phyloP scores from a whole-genome alignment of 2,329 filamentous ascomycete genomes.

The Aspergillus puulaauensis region DNA sequence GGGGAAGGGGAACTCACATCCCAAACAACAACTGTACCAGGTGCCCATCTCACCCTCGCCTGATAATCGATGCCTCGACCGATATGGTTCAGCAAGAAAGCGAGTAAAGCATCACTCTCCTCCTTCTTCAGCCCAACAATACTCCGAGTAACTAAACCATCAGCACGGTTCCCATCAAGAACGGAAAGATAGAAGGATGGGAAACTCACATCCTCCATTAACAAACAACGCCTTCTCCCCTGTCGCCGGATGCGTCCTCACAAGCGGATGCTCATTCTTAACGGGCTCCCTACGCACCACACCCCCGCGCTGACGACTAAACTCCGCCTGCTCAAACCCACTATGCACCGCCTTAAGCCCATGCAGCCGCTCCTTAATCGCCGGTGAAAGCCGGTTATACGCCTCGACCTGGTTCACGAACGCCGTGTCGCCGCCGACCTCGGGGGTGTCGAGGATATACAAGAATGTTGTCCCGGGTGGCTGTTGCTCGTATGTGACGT shows the following conservation, averaged over 20 bases:
- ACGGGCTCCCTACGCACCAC: conserved; percentile 73
- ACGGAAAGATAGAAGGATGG: background rate
- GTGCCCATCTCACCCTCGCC: conserved; percentile 25
- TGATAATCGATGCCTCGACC: conserved; percentile 25
- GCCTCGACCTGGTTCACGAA: conserved; percentile 77
- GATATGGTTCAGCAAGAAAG: conserved; percentile 20
- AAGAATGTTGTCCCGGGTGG: conserved; percentile 88
- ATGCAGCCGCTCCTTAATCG: conserved; percentile 74
- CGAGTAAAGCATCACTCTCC: conserved; percentile 42
- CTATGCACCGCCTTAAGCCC: conserved; percentile 78
- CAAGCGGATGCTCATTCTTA: conserved; percentile 68
- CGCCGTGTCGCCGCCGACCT: conserved; percentile 76
- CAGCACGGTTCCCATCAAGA: too few relatives aligned
- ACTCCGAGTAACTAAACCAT: conserved; percentile 33
- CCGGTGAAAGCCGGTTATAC: conserved; percentile 73
- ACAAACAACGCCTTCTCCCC: conserved; percentile 38
- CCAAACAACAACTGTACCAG: conserved; percentile 30
- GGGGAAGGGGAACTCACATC: conserved; percentile 33
- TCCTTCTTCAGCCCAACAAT: conserved; percentile 46
- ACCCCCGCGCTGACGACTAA: conserved; percentile 61
- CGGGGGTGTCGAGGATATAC: conserved; percentile 76
- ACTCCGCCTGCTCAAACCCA: conserved; percentile 72
- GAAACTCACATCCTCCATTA: conserved; percentile 29
- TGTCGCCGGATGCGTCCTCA: conserved; percentile 46
- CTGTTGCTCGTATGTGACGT: conserved; percentile 82